Evolutionary conservation across 2,329 filamentous ascomycete species (phyloP).

Genomic region (Talaromyces piceae): DNA sequence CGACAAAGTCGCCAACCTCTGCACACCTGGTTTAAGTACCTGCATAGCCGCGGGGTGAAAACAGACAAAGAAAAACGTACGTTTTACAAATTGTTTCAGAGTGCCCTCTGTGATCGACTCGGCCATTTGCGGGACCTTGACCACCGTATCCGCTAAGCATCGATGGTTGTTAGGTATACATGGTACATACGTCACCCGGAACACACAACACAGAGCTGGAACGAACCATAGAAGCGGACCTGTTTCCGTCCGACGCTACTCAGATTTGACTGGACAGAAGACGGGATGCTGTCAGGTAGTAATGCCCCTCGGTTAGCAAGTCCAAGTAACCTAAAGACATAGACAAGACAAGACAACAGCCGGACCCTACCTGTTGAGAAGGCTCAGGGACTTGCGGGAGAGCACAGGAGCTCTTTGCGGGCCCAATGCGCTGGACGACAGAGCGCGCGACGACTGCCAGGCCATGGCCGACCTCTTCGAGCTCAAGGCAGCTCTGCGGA

Average conservation of each 20-base stretch:
- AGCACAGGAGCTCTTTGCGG: slow-evolving; percentile 6
- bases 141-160: slow-evolving; percentile 63
- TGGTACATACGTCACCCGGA: background rate
- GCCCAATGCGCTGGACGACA: slow-evolving; percentile 18
- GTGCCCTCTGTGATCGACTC: slow-evolving; percentile 98
- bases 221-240: slow-evolving; percentile 30
- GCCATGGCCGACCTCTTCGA: slow-evolving; percentile 20
- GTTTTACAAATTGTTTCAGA: slow-evolving; percentile 88
- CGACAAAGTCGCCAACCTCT: slow-evolving; percentile 86
- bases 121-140: slow-evolving; percentile 97
- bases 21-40: slow-evolving; percentile 15
- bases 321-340: background rate
- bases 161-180: slow-evolving; percentile 12
- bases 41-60: slow-evolving; percentile 15
- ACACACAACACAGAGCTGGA: background rate
- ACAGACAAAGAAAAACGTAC: slow-evolving; percentile 29
- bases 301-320: too few species aligned
- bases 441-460: slow-evolving; percentile 17
- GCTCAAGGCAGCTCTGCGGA: slow-evolving; percentile 23
- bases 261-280: slow-evolving; percentile 5
- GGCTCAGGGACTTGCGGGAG: slow-evolving; percentile 4
- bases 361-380: slow-evolving; percentile 3
- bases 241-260: slow-evolving; percentile 14
- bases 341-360: background rate
- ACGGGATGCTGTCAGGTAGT: slow-evolving; percentile 11